phyloP scores from a whole-genome alignment of 768 basidiomycete species.

The Amanita pallidorosea region DNA sequence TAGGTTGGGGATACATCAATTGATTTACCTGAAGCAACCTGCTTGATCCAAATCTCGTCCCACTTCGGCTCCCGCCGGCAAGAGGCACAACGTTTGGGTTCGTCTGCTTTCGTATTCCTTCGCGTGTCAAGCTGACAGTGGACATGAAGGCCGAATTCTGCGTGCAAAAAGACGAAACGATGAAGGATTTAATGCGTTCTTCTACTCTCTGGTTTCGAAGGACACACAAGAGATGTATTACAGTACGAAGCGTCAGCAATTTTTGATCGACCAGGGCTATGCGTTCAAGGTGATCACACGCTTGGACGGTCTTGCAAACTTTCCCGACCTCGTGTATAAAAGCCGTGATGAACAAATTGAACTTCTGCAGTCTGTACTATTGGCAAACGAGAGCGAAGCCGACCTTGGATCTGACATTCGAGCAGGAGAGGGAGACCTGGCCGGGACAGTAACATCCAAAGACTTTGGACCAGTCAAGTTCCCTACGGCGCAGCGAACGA shows the following conservation, averaged over 20 bases:
- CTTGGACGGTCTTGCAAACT: constrained; percentile 80
- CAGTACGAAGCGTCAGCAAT: constrained; percentile 97
- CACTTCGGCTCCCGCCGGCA: constrained; percentile 98
- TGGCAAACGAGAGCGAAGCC: constrained; percentile 85
- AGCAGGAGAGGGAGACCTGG: constrained; percentile 75
- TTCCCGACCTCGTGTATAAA: constrained; percentile 85
- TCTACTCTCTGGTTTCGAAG: constrained; percentile 97
- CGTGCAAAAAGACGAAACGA: constrained; percentile 97
- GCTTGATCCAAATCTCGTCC: constrained; percentile 97
- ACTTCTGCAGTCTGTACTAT: constrained; percentile 83
- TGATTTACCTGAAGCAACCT: constrained; percentile 97
- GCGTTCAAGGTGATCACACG: constrained; percentile 99
- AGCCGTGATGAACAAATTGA: constrained; percentile 93
- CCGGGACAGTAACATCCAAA: constrained; percentile 79
- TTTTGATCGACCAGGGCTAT: constrained; percentile 97
- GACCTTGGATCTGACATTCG: constrained; percentile 80
- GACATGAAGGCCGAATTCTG: constrained; percentile 71
- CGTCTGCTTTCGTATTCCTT: constrained; percentile 12
- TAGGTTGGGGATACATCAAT: constrained; percentile 98
- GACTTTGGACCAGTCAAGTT: constrained; percentile 73
- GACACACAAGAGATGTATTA: constrained; percentile 99
- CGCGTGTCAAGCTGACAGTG: constrained; percentile 3
- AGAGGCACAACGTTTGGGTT: constrained; percentile 92
- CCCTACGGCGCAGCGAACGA: constrained; percentile 64
- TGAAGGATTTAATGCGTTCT: constrained; percentile 99